Evolutionary conservation across 805 yeast genomes (phyloP), one percentile per base, ranked within the genome.

Genomic region (Barnettozyma pratensis): DNA sequence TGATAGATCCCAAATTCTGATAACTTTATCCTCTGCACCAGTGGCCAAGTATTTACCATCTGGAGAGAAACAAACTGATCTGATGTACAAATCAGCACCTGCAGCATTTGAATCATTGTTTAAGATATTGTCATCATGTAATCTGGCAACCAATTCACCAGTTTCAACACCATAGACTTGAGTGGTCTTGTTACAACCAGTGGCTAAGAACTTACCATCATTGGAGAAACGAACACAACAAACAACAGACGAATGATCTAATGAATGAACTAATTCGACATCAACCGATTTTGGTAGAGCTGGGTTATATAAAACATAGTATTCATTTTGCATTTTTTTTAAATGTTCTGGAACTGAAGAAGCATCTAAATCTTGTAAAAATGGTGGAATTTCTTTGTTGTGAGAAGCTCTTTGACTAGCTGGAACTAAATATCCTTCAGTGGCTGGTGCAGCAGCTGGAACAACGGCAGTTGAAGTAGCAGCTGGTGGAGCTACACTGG

Each of bases 41-140:
- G 97, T 90, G 32, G 97, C 98, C 60, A 92, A 75, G 62, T 80
- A 87, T 70, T 88, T 87, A 46, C 91, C 91, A 70, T 92, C 97
- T 44, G 99, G 97, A 4, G 96, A 86, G 73, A 92, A 92, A 66
- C 97, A 91, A 46, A 94, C 97, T 3, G 96, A 87, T 61, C 99
- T 80, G 57, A 92, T 91, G 71, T 92, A 92, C 62, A 92, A 75
- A 68, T 92, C 98, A 46, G 87, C 83, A 48, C 78, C 80, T 36
- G 73, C 62, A 5, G 61, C 64, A 27, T 67, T 71, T 29, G 61
- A 61, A 32, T 64, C 66, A 38, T 65, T 68, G 34, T 76, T 67
- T 37, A 77, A 73, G 39, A 73, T 73, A 46, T 79, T 71, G 61
- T 91, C 96, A 67, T 92, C 97, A 55, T 86, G 81, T 61, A 92